Base-by-base conservation (phyloP, 2,329 filamentous ascomycete genomes). In the Talaromyces sp. region DNA sequence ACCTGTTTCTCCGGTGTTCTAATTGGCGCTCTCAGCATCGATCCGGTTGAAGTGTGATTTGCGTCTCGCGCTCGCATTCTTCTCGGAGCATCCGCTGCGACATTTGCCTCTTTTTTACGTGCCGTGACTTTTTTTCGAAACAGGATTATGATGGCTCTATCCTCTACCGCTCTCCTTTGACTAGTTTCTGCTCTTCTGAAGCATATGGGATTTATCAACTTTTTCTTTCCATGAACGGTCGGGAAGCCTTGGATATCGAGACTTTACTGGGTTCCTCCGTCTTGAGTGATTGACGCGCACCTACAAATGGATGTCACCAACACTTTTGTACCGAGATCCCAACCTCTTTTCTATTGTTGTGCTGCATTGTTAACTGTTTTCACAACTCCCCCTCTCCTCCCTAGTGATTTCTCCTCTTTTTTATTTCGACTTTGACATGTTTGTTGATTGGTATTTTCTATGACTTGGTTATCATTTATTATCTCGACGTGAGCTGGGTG, bases 121-220 rank as follows among this genome's bases (percentile, higher is more conserved):
- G 24, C 49, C 49, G 50, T 49, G 52, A 31, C 31, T 21, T 58
- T 59, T 49, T 46, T 46, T 24, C 58, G 56, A 62, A 59, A 58
- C 62, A 58, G 49, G 51, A 58, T 51, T 62, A 58, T 43, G 38
- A 52, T 53, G 60, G 57, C 50, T 61, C 51, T 57, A 49, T 61
- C 53, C 55, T 61, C n/a, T 57, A 61, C 51, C 41, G 49, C 38
- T 60, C 27, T 60, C 19, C 58, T 21, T 50, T 43, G 46, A 55
- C 60, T 56, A 60, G 61, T 62, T 64, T 61, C 50, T 58, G 54
- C 51, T 57, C 60, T 62, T 55, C 46, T 52, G 55, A 59, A 56
- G 55, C 58, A 60, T 51, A 41, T 59, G 61, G 60, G 55, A 50
- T 50, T 14, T 46, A 24, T 24, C 10, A 21, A 21, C 21, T 46